Percentiles rank a stretch among this genome's conserved stretches.
phyloP scores from a whole-genome alignment of 306 rosid genomes.

The Cotoneaster glaucophyllus region DNA sequence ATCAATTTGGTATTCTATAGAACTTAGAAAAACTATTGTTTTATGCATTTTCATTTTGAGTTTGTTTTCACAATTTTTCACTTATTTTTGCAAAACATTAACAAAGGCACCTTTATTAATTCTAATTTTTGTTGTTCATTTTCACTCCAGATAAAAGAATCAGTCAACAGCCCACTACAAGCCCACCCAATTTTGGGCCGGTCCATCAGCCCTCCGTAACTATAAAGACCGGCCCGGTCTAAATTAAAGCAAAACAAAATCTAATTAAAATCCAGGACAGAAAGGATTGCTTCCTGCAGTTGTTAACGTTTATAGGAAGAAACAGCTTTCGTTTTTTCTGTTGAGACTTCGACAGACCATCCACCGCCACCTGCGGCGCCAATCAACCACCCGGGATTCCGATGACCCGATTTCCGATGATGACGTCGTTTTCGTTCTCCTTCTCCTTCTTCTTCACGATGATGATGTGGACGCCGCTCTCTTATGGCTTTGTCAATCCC shows the following conservation, averaged over 20 bases:
- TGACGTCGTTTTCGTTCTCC: constrained; percentile 17
- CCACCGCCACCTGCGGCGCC: not conserved
- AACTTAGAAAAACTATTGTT: too few species aligned
- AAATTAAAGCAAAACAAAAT: not conserved
- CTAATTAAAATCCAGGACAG: not conserved
- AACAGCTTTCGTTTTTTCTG: not conserved
- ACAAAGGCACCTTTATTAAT: too few species aligned
- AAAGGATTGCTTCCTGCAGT: not conserved
- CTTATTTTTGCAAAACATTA: too few species aligned
- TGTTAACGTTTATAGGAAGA: too few species aligned
- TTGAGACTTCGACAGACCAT: not conserved
- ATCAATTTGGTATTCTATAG: too few species aligned
- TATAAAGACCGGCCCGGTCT: not conserved
- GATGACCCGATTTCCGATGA: not conserved
- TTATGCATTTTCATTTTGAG: too few species aligned
- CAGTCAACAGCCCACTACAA: not conserved
- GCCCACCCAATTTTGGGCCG: not conserved
- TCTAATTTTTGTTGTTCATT: not conserved
- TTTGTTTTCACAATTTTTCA: too few species aligned
- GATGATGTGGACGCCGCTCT: constrained; percentile 17
- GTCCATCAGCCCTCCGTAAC: not conserved
- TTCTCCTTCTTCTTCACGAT: not conserved
- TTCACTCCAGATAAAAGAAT: not conserved
- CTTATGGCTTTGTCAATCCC: constrained; percentile 33
- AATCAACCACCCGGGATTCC: not conserved